Evolutionary conservation across 768 basidiomycete genomes (phyloP), one percentile per base, ranked within the genome.

Genomic region (Gloeopeniophorella convolvens): DNA sequence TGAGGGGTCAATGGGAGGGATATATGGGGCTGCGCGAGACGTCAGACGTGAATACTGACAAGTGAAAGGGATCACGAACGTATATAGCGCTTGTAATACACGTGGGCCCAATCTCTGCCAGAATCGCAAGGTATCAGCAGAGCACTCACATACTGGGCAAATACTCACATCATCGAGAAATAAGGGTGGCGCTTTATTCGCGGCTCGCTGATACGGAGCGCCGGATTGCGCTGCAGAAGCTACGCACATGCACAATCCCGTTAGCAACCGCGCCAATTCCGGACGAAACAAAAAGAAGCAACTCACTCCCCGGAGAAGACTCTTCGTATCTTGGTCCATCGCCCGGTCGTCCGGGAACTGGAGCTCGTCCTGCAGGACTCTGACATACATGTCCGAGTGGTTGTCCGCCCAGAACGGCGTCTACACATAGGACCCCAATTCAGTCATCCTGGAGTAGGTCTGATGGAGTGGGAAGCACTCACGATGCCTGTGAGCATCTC

Each of bases 401-500:
- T 92, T 92, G 62, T 86, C 84, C 12, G 89, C 89, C 85, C 86
- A 89, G 69, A 90, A 90, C 15, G 90, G 90, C 31, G 94, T 92
- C 89, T 93, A 61, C 16, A 55, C 31, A 54, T 59, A 32, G 40
- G 27, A 28, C 33, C n/a, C 6, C 34, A 55, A 44, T 54, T 59
- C 49, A 48, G 49, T 40, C 39, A 50, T 56, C 23, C 21, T 4
- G n/a, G 16, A 37, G 13, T 16, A 21, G 45, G 51, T 48, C 45
- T 58, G 45, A 51, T 40, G 45, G 10, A 28, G 27, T n/a, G 60
- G 46, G 39, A 60, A 40, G 51, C 36, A 81, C 86, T 73, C 66
- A 94, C 93, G 57, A 94, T 87, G 23, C 95, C 95, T 32, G 89
- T 89, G 68, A 98, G 70, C 87, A 96, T 95, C 72, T 98, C 95